Evolutionary conservation across 2,329 filamentous ascomycete species (phyloP), one percentile per base, ranked within the genome.

Genomic region (Capronia epimyces): DNA sequence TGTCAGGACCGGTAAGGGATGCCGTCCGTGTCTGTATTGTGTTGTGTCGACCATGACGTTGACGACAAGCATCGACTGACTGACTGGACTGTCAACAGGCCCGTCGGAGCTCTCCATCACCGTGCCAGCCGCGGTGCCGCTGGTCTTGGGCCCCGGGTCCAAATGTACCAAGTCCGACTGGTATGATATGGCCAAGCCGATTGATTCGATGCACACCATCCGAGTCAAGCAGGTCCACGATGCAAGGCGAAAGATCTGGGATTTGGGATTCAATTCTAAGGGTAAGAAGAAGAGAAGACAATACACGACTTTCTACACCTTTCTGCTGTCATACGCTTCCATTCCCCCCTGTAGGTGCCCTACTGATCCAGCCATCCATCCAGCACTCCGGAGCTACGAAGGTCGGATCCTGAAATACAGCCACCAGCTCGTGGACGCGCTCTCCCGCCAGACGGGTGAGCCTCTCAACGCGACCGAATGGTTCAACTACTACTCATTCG

Each of bases 141-240:
- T 58, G 45, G 66, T 74, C 10, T 71, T 71, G 42, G 70, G 69
- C 0, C 44, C 60, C 3, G 60, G 65, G 21, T 64, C 71, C 1
- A 64, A 64, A 54, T 73, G 70, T 27, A 59, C 52, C 15, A 76
- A 76, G 52, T 60, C 59, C 1, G 57, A 64, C 0, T 75, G 67
- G 66, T 76, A 77, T 55, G 66, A 67, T 20, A 44, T 49, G 22
- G 65, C 60, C 10, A 42, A 42, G n/a, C 69, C 67, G 16, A 59
- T 65, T 10, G 53, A 57, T 1, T 69, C 69, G 0, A 57, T 77
- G 50, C 68, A 73, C 36, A 67, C 66, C 12, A 64, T 60, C 3
- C 66, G 73, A 3, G 64, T 71, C 40, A 62, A 62, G 37, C 49
- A 52, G 12, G 34, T 64, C 20, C 71, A 74, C 60, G 68, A 71